Evolutionary conservation across 495 filamentous ascomycete species (phyloP).

Genomic region (Ramalina intermedia): DNA sequence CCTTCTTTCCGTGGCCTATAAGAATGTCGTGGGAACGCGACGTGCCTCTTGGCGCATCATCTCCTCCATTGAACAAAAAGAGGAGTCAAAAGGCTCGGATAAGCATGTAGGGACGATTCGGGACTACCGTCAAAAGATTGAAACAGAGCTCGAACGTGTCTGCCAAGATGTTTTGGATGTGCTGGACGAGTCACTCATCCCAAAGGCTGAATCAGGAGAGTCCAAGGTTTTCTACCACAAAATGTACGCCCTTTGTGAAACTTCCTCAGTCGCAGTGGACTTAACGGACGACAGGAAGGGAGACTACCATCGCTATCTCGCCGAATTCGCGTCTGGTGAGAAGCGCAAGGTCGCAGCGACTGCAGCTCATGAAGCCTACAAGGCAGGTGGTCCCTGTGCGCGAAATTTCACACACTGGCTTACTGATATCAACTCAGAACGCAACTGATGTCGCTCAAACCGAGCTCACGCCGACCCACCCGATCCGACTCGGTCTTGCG

Average conservation of each 20-base stretch:
- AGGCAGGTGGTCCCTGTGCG: constrained; percentile 40
- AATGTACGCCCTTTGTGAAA: constrained; percentile 53
- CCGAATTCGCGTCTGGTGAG: constrained; percentile 95
- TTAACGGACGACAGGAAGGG: constrained; percentile 64
- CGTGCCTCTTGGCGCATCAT: constrained; percentile 99
- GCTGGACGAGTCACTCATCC: constrained; percentile 87
- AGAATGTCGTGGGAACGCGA: constrained; percentile 97
- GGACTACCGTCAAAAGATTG: constrained; percentile 98
- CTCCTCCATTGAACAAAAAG: constrained; percentile 99
- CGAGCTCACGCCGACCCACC: constrained; percentile 94
- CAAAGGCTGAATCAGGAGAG: constrained; percentile 95
- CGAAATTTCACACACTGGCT: neutral
- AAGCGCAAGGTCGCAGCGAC: constrained; percentile 97
- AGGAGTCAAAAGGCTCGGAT: constrained; percentile 97
- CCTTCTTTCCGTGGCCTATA: constrained; percentile 97
- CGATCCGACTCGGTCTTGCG: constrained; percentile 93
- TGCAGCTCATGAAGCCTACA: constrained; percentile 96
- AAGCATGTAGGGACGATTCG: constrained; percentile 93
- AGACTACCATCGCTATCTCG: constrained; percentile 98
- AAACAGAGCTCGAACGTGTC: constrained; percentile 92
- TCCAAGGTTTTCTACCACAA: constrained; percentile 99
- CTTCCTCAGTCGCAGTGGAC: neutral
- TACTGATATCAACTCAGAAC: constrained; percentile 39
- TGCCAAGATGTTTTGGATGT: constrained; percentile 98
- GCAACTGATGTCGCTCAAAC: constrained; percentile 97